Conservation (phyloP, 371 early-diverging fungal species). For the Syncephalastrum contaminatum region DNA sequence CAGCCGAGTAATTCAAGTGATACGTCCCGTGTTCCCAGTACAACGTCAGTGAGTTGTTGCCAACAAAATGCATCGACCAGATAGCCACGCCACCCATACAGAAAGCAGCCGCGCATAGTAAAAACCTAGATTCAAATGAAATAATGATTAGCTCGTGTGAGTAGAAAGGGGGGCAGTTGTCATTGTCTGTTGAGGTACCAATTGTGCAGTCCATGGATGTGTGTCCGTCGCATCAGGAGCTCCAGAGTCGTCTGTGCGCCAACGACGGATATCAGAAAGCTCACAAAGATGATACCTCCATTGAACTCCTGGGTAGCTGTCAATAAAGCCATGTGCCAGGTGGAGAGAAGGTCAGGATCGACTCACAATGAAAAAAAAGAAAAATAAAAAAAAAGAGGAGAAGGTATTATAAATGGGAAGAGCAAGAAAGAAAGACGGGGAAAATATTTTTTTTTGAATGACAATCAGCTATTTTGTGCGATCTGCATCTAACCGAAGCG, state of each 20-base stretch:
- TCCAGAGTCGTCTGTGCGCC: conserved; percentile 24
- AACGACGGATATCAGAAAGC: conserved; percentile 19
- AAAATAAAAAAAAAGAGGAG: no score
- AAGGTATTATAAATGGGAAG: no score
- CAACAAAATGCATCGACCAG: conserved; percentile 55
- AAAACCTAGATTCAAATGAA: conserved; percentile 22
- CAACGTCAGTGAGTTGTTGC: conserved; percentile 40
- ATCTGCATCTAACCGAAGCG: no score
- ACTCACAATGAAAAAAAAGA: no score
- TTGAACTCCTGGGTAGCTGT: conserved; percentile 18
- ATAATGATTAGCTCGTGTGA: not conserved
- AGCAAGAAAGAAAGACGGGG: no score
- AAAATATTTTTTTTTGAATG: no score
- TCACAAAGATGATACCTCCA: conserved; percentile 27
- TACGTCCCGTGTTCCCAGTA: conserved; percentile 11
- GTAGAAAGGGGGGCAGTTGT: no score
- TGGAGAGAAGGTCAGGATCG: no score
- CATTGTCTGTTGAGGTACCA: conserved; percentile 7
- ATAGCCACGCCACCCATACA: conserved; percentile 46
- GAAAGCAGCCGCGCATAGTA: conserved; percentile 36
- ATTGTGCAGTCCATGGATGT: conserved; percentile 18
- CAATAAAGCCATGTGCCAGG: no score
- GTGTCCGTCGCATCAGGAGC: conserved; percentile 22
- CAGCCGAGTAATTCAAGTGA: conserved; percentile 35
- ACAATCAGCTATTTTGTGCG: no score